Conservation (phyloP, 2,329 filamentous ascomycete species). For the Nothopassalora personata region DNA sequence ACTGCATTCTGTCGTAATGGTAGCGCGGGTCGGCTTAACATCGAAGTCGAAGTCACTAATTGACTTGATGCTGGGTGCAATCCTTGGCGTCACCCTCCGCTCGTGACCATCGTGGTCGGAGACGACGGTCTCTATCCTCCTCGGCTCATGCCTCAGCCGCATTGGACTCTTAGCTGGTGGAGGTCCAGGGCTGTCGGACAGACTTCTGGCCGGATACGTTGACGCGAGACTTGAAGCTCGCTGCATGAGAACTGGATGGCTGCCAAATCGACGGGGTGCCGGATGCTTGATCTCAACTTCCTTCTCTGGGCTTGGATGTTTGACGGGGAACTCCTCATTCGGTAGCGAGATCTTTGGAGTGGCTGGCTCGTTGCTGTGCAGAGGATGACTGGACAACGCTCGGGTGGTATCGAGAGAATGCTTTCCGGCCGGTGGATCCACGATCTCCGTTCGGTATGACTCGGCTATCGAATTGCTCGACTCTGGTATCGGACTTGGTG, state of each 20-base stretch:
- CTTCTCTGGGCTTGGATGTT: conserved; percentile 22
- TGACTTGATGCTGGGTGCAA: conserved; percentile 28
- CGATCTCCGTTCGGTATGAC: conserved; percentile 21
- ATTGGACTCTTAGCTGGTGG: conserved; percentile 33
- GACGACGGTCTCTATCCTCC: conserved; percentile 26
- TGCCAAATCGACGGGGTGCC: conserved; percentile 27
- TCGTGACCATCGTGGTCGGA: conserved; percentile 11
- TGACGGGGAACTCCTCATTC: conserved; percentile 28
- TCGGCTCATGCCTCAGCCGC: conserved; percentile 23
- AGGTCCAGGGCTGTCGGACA: conserved; percentile 31
- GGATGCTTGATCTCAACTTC: conserved; percentile 29
- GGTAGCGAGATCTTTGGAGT: conserved; percentile 23
- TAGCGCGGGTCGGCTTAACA: conserved; percentile 22
- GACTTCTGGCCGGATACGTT: conserved; percentile 21
- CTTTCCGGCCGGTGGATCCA: conserved; percentile 21
- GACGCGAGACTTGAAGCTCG: conserved; percentile 30
- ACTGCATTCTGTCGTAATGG: conserved; percentile 31
- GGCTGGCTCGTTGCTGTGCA: not conserved
- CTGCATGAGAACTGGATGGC: conserved; percentile 28
- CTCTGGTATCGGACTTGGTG: conserved; percentile 27
- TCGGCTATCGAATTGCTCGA: conserved; percentile 26
- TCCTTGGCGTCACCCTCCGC: conserved; percentile 23
- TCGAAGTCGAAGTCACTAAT: conserved; percentile 25
- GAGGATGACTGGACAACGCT: conserved; percentile 22
- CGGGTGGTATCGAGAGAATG: conserved; percentile 20